phyloP scores from a whole-genome alignment of 305 asterid genomes.

The Rubia occidens region DNA sequence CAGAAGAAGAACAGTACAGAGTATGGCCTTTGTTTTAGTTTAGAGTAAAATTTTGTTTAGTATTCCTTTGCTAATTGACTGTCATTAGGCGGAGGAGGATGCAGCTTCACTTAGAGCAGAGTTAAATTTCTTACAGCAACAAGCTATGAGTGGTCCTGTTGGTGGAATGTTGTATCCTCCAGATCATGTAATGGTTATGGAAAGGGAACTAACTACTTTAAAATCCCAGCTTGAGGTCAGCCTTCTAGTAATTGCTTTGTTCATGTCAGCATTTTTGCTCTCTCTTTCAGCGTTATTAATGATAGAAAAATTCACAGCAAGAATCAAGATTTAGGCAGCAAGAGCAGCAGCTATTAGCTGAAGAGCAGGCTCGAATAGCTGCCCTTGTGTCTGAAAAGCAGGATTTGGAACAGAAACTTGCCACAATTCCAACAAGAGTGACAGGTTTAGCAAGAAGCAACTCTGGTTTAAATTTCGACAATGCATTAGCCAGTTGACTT shows the following conservation, averaged over 20 bases:
- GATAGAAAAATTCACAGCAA: conserved; percentile 43
- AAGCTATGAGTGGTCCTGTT: conserved; percentile 46
- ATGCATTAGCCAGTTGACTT: not conserved
- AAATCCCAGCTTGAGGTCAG: conserved; percentile 78
- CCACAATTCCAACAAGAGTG: conserved; percentile 40
- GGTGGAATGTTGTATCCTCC: conserved; percentile 36
- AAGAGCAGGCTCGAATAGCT: conserved; percentile 60
- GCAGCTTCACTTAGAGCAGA: conserved; percentile 90
- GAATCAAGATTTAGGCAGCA: conserved; percentile 64
- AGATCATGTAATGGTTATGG: conserved; percentile 72
- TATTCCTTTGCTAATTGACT: conserved; percentile 16
- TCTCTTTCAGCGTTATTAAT: conserved; percentile 9
- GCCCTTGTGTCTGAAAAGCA: conserved; percentile 56
- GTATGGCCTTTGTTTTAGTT: conserved; percentile 35
- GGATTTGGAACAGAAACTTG: conserved; percentile 79
- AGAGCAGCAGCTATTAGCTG: conserved; percentile 57
- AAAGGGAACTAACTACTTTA: conserved; percentile 58
- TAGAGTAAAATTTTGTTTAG: conserved; percentile 3
- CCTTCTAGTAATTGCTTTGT: conserved; percentile 5
- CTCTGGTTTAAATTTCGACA: conserved; percentile 11
- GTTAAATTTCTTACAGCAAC: conserved; percentile 74
- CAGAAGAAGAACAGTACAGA: conserved; percentile 94
- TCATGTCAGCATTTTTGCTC: conserved; percentile 13
- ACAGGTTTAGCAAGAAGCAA: conserved; percentile 41
- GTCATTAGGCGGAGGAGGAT: conserved; percentile 87